Percentiles rank a stretch among this genome's conserved stretches.
phyloP scores from a whole-genome alignment of 2,329 filamentous ascomycete genomes.

The Talaromyces sp. region DNA sequence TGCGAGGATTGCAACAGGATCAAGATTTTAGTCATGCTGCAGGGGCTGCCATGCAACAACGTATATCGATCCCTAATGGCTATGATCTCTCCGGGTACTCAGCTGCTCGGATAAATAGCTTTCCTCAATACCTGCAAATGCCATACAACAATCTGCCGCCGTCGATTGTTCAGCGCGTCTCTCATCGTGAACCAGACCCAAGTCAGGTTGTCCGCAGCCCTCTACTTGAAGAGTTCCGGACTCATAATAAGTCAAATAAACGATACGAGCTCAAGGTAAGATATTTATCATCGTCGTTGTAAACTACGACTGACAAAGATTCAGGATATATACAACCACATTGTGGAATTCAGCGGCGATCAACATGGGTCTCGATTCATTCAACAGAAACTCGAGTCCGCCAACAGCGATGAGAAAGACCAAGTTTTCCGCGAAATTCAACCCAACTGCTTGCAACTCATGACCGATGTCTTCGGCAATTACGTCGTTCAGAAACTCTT shows the following conservation, averaged over 20 bases:
- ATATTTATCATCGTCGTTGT: background rate
- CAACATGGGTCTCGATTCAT: conserved; percentile 96
- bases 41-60: conserved; percentile 28
- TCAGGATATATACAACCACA: conserved; percentile 76
- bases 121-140: conserved; percentile 39
- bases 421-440: conserved; percentile 84
- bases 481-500: conserved; percentile 99
- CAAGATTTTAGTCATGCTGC: conserved; percentile 33
- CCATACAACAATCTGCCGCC: conserved; percentile 30
- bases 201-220: conserved; percentile 64
- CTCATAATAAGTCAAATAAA: conserved; percentile 66
- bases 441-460: conserved; percentile 78
- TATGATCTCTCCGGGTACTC: conserved; percentile 37
- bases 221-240: conserved; percentile 75
- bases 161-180: conserved; percentile 39
- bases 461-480: conserved; percentile 96
- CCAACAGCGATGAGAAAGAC: conserved; percentile 95
- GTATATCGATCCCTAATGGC: conserved; percentile 30
- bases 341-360: conserved; percentile 94
- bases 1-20: conserved; percentile 48
- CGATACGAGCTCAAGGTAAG: conserved; percentile 73
- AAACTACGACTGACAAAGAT: conserved; percentile 16
- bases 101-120: conserved; percentile 31
- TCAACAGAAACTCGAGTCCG: conserved; percentile 83
- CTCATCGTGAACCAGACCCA: conserved; percentile 57